phyloP scores from a whole-genome alignment of 306 rosid species.

The Pterocarpus macrocarpus region DNA sequence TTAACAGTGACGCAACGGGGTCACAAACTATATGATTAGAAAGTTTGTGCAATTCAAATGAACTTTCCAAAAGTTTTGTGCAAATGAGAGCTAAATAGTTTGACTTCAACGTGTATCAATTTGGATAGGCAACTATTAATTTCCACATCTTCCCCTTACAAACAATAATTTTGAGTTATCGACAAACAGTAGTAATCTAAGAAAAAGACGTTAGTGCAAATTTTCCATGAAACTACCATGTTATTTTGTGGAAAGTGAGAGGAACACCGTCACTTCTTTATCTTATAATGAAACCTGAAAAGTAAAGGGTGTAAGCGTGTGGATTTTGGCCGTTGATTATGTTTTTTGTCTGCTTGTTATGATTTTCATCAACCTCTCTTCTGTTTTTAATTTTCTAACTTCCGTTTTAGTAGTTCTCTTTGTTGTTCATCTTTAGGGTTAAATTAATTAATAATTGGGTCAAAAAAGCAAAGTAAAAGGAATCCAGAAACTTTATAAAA shows the following conservation, averaged over 20 bases:
- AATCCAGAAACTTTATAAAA: slow-evolving; percentile 8
- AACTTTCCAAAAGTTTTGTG: background rate
- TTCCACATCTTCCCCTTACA: background rate
- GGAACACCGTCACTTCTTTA: background rate
- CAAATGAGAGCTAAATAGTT: background rate
- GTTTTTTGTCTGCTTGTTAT: background rate
- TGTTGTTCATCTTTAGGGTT: background rate
- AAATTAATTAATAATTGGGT: background rate
- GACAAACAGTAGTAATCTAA: background rate
- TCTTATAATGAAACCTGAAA: background rate
- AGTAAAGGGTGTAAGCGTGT: background rate
- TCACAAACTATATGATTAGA: background rate
- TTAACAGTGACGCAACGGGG: background rate
- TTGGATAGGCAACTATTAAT: background rate
- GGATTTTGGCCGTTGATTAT: background rate
- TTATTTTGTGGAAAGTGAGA: slow-evolving; percentile 38
- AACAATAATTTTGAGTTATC: background rate
- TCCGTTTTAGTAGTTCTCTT: background rate
- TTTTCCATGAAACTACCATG: slow-evolving; percentile 52
- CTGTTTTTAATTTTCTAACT: background rate
- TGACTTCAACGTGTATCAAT: background rate
- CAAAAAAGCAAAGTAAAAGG: background rate
- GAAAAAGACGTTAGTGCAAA: background rate
- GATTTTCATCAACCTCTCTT: too few species aligned
- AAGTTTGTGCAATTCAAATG: background rate